A percentile compares a stretch with the other conserved stretches of the same genome.
These are phyloP conservation scores for Danielozyma ontarioensis DNA, from an alignment of 805 yeast genomes.

Conservation along the genomic window DNA sequence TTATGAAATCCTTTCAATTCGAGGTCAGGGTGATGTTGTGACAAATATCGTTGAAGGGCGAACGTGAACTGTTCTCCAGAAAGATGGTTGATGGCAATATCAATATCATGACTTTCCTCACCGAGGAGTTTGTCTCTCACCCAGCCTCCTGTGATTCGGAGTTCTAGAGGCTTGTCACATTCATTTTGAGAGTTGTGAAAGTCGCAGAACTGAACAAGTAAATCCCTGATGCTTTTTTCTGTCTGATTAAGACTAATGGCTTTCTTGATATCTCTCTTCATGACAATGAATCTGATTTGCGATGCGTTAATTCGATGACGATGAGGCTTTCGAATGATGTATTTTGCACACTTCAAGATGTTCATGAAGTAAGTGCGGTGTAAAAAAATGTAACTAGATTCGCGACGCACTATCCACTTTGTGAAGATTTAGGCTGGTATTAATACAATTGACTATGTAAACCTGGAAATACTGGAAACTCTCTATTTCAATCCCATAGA, in stretches of 20 bases:
- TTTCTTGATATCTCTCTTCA: neutral
- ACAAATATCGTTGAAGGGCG: slow-evolving; percentile 48
- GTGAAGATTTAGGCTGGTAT: no score
- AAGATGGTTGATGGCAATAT: slow-evolving; percentile 79
- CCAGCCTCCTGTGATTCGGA: slow-evolving; percentile 97
- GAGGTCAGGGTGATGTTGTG: slow-evolving; percentile 19
- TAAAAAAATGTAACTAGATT: no score
- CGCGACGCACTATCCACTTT: no score
- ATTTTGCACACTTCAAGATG: no score
- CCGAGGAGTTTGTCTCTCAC: slow-evolving; percentile 92
- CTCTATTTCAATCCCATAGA: no score
- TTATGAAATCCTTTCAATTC: slow-evolving; percentile 54
- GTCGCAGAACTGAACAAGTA: slow-evolving; percentile 38
- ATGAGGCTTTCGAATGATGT: no score
- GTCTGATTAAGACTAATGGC: slow-evolving; percentile 32
- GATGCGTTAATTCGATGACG: no score
- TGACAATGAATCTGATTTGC: slow-evolving; percentile 6
- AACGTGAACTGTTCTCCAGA: slow-evolving; percentile 86
- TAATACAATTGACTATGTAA: no score
- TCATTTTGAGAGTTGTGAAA: slow-evolving; percentile 23
- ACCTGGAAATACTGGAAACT: no score
- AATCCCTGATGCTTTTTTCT: slow-evolving; percentile 35
- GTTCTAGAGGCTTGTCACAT: slow-evolving; percentile 33
- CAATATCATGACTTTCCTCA: slow-evolving; percentile 76
- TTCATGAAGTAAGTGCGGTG: no score